Evolutionary conservation across 768 basidiomycete genomes (phyloP).

Genomic region (Trametes punicea): DNA sequence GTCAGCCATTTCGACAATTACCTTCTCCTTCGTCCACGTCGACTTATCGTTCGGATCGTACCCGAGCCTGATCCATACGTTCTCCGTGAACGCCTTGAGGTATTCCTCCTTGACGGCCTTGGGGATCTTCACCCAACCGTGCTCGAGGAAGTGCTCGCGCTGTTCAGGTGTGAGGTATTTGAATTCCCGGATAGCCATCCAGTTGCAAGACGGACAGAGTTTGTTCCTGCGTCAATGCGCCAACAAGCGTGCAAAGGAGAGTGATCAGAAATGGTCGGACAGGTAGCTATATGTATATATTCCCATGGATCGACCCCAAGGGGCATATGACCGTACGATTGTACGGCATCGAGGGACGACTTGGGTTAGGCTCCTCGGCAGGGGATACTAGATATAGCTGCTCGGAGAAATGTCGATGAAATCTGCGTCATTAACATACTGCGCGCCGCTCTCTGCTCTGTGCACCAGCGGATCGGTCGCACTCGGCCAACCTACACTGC

Average conservation of each 20-base stretch:
- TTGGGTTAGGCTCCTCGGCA: background rate
- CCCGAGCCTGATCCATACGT: conserved; percentile 35
- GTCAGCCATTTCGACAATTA: background rate
- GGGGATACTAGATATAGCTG: background rate
- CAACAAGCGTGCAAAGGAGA: no score
- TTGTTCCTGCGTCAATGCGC: no score
- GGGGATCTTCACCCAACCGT: conserved; percentile 33
- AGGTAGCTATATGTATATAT: background rate
- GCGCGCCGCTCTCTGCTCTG: no score
- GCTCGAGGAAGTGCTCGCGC: conserved; percentile 34
- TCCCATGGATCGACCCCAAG: background rate
- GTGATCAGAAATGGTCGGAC: background rate
- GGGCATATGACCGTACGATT: background rate
- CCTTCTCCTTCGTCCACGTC: conserved; percentile 34
- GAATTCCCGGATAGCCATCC: conserved; percentile 21
- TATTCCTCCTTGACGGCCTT: conserved; percentile 32
- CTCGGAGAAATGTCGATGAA: conserved; percentile 11
- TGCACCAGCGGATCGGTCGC: no score
- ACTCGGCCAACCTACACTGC: no score
- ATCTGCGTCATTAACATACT: background rate
- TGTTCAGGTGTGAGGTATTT: conserved; percentile 27
- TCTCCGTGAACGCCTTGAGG: conserved; percentile 29
- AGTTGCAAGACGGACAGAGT: no score
- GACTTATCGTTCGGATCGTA: conserved; percentile 34
- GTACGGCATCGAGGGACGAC: background rate